Percentiles rank a stretch among this genome's conserved stretches.
These are phyloP conservation scores for Ophiostoma novo-ulmi DNA, from an alignment of 2,329 filamentous ascomycete genomes.

Conservation along the genomic window DNA sequence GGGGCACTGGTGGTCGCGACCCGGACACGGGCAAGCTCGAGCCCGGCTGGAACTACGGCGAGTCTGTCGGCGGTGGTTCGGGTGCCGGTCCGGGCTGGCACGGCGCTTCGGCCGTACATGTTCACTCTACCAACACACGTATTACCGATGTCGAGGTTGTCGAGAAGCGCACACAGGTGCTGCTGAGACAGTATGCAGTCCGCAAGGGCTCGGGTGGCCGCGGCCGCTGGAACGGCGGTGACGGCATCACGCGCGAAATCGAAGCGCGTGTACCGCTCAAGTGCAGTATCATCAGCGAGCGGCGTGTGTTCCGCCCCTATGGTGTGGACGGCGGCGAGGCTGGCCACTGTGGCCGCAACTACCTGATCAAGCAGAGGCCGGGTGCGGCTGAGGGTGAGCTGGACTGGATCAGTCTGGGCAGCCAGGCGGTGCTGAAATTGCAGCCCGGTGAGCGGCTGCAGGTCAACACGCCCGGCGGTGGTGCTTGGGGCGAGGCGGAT, in stretches of 20 bases:
- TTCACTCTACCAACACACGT: constrained; percentile 35
- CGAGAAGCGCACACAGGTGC: constrained; percentile 35
- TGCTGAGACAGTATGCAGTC: constrained; percentile 34
- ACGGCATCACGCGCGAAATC: constrained; percentile 36
- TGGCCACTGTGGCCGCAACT: constrained; percentile 27
- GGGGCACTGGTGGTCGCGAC: constrained; percentile 28
- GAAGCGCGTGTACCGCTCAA: constrained; percentile 34
- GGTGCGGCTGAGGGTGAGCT: constrained; percentile 33
- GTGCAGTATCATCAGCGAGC: constrained; percentile 37
- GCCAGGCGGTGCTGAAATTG: constrained; percentile 10
- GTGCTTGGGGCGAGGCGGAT: constrained; percentile 48
- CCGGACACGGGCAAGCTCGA: constrained; percentile 24
- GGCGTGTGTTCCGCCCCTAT: constrained; percentile 35
- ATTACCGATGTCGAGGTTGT: constrained; percentile 35
- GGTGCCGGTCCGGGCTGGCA: constrained; percentile 34
- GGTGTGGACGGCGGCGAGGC: constrained; percentile 35
- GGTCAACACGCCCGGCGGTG: constrained; percentile 57
- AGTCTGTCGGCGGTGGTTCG: constrained; percentile 35
- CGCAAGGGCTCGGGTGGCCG: constrained; percentile 32
- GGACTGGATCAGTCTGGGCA: constrained; percentile 35
- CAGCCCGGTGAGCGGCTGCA: constrained; percentile 43
- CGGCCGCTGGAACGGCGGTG: constrained; percentile 34
- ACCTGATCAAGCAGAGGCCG: constrained; percentile 24
- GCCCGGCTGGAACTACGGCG: constrained; percentile 33
- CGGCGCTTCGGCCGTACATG: constrained; percentile 33